phyloP scores from a whole-genome alignment of 495 filamentous ascomycete genomes.

The Penicillium antarcticum region DNA sequence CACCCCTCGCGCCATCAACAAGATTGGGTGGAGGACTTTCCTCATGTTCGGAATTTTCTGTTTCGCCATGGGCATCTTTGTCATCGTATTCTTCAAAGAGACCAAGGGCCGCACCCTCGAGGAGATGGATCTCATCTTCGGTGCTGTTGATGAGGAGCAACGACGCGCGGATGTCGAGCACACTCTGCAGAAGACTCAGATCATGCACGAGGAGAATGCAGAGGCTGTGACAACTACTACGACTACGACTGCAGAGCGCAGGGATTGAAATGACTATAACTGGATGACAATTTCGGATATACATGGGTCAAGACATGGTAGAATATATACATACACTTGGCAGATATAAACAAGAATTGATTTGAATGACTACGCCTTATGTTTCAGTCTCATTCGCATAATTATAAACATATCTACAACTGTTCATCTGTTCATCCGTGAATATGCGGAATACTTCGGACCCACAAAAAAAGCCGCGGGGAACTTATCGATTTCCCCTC shows the following conservation, averaged over 20 bases:
- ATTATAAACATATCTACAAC: too few relatives aligned
- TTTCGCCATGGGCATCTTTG: conserved; percentile 28
- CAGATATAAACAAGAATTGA: too few relatives aligned
- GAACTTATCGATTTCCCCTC: not conserved
- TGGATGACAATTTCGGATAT: not conserved
- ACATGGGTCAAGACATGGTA: not conserved
- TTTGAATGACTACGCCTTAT: too few relatives aligned
- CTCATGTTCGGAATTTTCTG: conserved; percentile 55
- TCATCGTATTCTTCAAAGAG: conserved; percentile 57
- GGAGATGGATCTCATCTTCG: conserved; percentile 49
- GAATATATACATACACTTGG: not conserved
- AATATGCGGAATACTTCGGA: not conserved
- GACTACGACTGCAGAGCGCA: not conserved
- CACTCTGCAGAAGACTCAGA: conserved; percentile 32
- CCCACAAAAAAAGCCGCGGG: conserved; percentile 9
- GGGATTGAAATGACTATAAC: not conserved
- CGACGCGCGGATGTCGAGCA: conserved; percentile 39
- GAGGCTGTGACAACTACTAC: conserved; percentile 8
- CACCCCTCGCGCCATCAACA: conserved; percentile 37
- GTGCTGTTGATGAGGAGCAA: conserved; percentile 34
- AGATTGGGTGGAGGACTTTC: conserved; percentile 52
- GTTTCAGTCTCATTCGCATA: too few relatives aligned
- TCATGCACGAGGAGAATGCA: conserved; percentile 25
- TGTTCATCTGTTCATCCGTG: too few relatives aligned
- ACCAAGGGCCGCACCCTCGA: conserved; percentile 53